Evolutionary conservation across 2,329 filamentous ascomycete genomes (phyloP).

Genomic region (Aureobasidium subglaciale): DNA sequence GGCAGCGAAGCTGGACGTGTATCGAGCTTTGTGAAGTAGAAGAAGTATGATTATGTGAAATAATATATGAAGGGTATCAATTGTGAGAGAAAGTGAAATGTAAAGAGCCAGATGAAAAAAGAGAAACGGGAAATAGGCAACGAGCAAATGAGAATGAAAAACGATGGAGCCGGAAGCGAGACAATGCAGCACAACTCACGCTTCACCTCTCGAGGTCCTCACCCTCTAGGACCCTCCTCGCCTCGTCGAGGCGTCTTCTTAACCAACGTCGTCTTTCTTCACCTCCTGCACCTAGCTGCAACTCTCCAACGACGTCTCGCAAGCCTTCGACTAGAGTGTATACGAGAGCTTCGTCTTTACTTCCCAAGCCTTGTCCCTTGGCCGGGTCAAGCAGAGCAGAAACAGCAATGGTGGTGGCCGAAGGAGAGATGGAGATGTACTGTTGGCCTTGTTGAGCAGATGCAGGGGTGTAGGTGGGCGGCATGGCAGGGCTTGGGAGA

Average conservation of each 20-base stretch:
- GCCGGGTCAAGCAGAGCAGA: slow-evolving; percentile 35
- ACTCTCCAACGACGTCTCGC: slow-evolving; percentile 44
- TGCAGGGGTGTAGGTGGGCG: background rate
- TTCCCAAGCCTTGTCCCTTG: slow-evolving; percentile 32
- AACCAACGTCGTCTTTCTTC: slow-evolving; percentile 55
- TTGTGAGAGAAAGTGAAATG: too few species aligned
- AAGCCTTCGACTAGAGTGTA: slow-evolving; percentile 47
- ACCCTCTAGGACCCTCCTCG: slow-evolving; percentile 63
- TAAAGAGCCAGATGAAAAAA: too few species aligned
- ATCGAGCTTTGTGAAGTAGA: too few species aligned
- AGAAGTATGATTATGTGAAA: too few species aligned
- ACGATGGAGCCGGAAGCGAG: too few species aligned
- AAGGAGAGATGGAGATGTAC: slow-evolving; percentile 26
- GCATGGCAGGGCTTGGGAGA: background rate
- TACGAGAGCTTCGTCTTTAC: slow-evolving; percentile 49
- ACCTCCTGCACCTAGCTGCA: slow-evolving; percentile 44
- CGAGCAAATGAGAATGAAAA: too few species aligned
- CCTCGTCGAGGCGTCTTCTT: slow-evolving; percentile 66
- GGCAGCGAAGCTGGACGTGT: too few species aligned
- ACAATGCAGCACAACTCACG: too few species aligned
- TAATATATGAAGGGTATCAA: too few species aligned
- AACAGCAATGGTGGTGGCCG: slow-evolving; percentile 29
- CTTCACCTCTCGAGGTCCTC: background rate
- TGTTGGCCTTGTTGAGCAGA: slow-evolving; percentile 3
- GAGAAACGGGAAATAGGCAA: too few species aligned